These are phyloP conservation scores for Rosa hybrid DNA, from an alignment of 331 rosid species.

Conservation along the genomic window DNA sequence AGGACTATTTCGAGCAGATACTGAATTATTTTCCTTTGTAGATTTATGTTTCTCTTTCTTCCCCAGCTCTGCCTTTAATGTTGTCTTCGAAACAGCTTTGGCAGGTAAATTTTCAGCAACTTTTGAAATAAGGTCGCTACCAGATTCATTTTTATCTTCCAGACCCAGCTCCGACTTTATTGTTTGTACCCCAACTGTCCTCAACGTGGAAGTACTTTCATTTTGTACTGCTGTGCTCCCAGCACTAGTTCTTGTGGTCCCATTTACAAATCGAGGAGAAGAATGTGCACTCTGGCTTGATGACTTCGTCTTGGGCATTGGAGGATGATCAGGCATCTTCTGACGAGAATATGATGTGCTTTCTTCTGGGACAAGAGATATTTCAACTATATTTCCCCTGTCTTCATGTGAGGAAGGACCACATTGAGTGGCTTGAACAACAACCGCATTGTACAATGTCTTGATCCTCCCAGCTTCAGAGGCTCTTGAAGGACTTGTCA, in stretches of 20 bases:
- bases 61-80: slow-evolving; percentile 34
- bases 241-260: slow-evolving; percentile 24
- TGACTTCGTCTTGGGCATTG: slow-evolving; percentile 36
- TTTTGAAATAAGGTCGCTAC: slow-evolving; percentile 40
- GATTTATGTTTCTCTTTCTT: slow-evolving; percentile 49
- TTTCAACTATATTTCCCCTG: slow-evolving; percentile 50
- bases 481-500: slow-evolving; percentile 62
- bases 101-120: slow-evolving; percentile 38
- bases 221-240: slow-evolving; percentile 30
- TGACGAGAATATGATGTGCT: slow-evolving; percentile 37
- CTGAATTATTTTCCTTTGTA: slow-evolving; percentile 38
- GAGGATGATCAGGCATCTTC: slow-evolving; percentile 40
- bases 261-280: slow-evolving; percentile 41
- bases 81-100: slow-evolving; percentile 33
- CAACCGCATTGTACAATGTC: slow-evolving; percentile 78
- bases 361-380: slow-evolving; percentile 62
- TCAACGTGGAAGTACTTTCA: slow-evolving; percentile 37
- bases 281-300: slow-evolving; percentile 42
- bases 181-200: slow-evolving; percentile 46
- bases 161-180: slow-evolving; percentile 38
- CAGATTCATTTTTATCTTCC: slow-evolving; percentile 46
- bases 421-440: slow-evolving; percentile 54
- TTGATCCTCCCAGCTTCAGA: slow-evolving; percentile 91
- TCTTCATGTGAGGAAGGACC: slow-evolving; percentile 41
- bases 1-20: slow-evolving; percentile 42